Conservation (phyloP, 2,329 filamentous ascomycete species). For the Penicillium sp. region DNA sequence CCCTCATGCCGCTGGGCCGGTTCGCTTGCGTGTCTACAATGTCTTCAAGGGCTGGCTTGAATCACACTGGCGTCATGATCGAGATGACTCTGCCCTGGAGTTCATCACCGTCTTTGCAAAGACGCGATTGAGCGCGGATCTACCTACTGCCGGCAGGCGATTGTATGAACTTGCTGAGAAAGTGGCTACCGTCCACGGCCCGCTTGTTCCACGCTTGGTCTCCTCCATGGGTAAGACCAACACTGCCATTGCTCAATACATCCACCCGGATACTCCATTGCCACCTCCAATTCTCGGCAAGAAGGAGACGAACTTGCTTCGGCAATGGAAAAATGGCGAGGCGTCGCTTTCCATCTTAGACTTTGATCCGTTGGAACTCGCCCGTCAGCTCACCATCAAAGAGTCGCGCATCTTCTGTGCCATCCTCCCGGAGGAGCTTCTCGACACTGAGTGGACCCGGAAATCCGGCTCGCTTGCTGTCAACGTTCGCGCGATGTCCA, state of each 20-base stretch:
- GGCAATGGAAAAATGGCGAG: conserved; percentile 68
- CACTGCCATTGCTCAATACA: conserved; percentile 64
- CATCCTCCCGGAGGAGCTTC: conserved; percentile 84
- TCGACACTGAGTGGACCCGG: conserved; percentile 92
- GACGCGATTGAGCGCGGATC: conserved; percentile 58
- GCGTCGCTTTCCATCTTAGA: conserved; percentile 70
- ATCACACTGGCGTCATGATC: conserved; percentile 83
- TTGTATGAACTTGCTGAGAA: conserved; percentile 73
- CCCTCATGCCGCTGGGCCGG: conserved; percentile 66
- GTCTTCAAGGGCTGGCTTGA: conserved; percentile 97
- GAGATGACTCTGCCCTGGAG: conserved; percentile 68
- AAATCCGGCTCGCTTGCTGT: conserved; percentile 70
- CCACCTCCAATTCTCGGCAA: conserved; percentile 67
- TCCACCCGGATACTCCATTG: conserved; percentile 64
- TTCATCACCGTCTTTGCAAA: conserved; percentile 76
- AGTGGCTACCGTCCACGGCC: conserved; percentile 65
- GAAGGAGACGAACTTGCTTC: conserved; percentile 67
- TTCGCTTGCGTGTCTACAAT: conserved; percentile 88
- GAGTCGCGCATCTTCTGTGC: conserved; percentile 87
- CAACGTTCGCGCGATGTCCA: conserved; percentile 91
- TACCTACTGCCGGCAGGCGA: conserved; percentile 75
- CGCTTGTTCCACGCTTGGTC: conserved; percentile 73
- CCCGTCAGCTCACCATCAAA: conserved; percentile 85
- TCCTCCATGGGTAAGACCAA: conserved; percentile 86
- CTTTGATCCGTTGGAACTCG: conserved; percentile 85